Evolutionary conservation across 768 basidiomycete species (phyloP).

Genomic region (Hygrophorus russula): DNA sequence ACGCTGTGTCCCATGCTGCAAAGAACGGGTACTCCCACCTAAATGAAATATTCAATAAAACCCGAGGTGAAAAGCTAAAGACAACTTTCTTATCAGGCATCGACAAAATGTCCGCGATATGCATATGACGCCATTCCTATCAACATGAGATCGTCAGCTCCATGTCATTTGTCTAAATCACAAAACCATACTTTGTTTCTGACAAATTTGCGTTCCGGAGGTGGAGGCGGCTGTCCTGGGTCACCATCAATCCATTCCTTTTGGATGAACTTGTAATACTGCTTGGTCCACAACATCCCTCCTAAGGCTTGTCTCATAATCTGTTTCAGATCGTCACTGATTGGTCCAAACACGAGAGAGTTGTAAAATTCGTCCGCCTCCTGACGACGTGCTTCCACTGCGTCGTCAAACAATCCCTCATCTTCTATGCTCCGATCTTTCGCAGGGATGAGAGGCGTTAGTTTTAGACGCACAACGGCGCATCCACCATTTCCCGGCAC

Average conservation of each 20-base stretch:
- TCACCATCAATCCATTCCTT: conserved; percentile 96
- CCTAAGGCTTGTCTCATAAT: conserved; percentile 94
- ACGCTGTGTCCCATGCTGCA: conserved; percentile 97
- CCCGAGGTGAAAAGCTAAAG: conserved; percentile 2
- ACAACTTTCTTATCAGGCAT: conserved; percentile 93
- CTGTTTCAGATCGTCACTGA: conserved; percentile 88
- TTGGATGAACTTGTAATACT: conserved; percentile 93
- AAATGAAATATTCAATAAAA: conserved; percentile 3
- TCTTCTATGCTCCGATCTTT: conserved; percentile 76
- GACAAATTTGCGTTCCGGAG: conserved; percentile 74
- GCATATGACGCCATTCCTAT: conserved; percentile 92
- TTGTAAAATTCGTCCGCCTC: conserved; percentile 97
- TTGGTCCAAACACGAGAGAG: conserved; percentile 66
- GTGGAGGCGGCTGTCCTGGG: conserved; percentile 89
- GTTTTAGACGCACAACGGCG: conserved; percentile 87
- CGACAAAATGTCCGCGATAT: conserved; percentile 90
- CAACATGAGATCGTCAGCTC: background rate
- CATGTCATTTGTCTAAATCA: background rate
- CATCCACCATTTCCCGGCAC: conserved; percentile 91
- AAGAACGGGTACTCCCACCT: conserved; percentile 99
- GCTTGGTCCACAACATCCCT: conserved; percentile 99
- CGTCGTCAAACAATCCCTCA: conserved; percentile 81
- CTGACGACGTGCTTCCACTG: conserved; percentile 78
- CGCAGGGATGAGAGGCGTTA: conserved; percentile 68
- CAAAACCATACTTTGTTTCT: conserved; percentile 58